Percentiles rank a stretch among this genome's conserved stretches.
Conservation (phyloP, 2,329 filamentous ascomycete species). For the Rhinocladiella mackenziei region DNA sequence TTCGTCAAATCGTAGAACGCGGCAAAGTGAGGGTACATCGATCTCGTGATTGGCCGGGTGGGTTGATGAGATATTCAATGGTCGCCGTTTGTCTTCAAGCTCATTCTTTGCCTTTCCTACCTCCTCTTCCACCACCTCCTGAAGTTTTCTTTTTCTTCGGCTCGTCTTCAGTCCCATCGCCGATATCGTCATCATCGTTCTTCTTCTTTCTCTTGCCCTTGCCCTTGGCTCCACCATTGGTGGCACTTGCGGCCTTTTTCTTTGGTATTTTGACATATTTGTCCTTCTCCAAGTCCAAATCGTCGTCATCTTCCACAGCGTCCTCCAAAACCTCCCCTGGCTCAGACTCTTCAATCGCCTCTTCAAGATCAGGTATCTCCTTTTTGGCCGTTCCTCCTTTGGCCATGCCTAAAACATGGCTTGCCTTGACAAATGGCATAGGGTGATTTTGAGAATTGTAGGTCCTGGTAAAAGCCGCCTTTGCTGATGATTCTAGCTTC, state of each 20-base stretch:
- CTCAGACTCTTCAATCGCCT: constrained; percentile 81
- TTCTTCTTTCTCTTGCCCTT: constrained; percentile 32
- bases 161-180: constrained; percentile 12
- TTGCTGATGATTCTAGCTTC: constrained; percentile 78
- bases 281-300: constrained; percentile 83
- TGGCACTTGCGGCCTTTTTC: constrained; percentile 51
- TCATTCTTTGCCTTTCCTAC: constrained; percentile 19
- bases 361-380: constrained; percentile 88
- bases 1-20: too few species aligned
- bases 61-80: too few species aligned
- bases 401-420: constrained; percentile 65
- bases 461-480: constrained; percentile 81
- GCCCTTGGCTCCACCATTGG: constrained; percentile 44
- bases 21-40: too few species aligned
- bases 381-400: constrained; percentile 55
- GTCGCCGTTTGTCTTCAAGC: background rate
- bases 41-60: too few species aligned
- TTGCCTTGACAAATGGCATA: constrained; percentile 93
- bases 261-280: constrained; percentile 95
- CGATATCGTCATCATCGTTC: constrained; percentile 14
- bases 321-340: constrained; percentile 61
- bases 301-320: constrained; percentile 64
- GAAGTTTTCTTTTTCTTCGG: constrained; percentile 22
- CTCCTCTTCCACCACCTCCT: constrained; percentile 13
- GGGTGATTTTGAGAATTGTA: constrained; percentile 87